Base-by-base conservation (phyloP, 2,329 filamentous ascomycete genomes). In the Madurella mycetomatis region DNA sequence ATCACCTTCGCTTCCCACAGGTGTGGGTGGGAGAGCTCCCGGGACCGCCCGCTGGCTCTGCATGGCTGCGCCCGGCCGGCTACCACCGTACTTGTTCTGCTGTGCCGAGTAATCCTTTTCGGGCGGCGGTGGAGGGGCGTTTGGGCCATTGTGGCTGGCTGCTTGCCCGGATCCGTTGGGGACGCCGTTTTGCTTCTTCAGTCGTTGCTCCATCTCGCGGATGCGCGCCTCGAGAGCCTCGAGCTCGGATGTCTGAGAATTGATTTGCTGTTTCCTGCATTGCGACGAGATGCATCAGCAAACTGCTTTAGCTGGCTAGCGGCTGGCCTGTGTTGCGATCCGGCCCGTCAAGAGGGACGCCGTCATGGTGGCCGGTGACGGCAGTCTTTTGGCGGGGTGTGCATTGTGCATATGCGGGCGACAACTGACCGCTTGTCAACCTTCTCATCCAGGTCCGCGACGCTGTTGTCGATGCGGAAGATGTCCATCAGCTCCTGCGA, bases 401-500 rank as follows among this genome's bases (percentile, higher is more conserved):
- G 57, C 42, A 45, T 25, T 31, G 51, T 17, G 41, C 30, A 9
- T 32, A 8, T 16, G 47, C 39, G 39, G 53, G 48, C 47, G 34
- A 52, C 44, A 41, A 74, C 85, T 67, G 76, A 96, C 92, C 92
- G 92, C 71, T 90, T 82, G 68, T 90, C 82, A 57, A 96, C 83
- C 62, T 87, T 83, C 69, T 86, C 62, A 56, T 66, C 66, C 31
- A 68, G 58, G 53, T 66, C 64, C 31, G 63, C 58, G 47, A 66
- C 59, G 57, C 86, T 86, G 71, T 85, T 87, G 64, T 94, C 89
- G 67, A 96, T 85, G 66, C 88, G 87, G 76, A 96, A 96, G 64
- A 95, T 87, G 69, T 90, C 87, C 76, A 92, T 88, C 57, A 96
- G 79, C 69, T 92, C 89, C 43, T 84, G 78, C 56, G 90, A 92